Evolutionary conservation across 2,329 filamentous ascomycete genomes (phyloP).

Genomic region (Penicillium sp.): DNA sequence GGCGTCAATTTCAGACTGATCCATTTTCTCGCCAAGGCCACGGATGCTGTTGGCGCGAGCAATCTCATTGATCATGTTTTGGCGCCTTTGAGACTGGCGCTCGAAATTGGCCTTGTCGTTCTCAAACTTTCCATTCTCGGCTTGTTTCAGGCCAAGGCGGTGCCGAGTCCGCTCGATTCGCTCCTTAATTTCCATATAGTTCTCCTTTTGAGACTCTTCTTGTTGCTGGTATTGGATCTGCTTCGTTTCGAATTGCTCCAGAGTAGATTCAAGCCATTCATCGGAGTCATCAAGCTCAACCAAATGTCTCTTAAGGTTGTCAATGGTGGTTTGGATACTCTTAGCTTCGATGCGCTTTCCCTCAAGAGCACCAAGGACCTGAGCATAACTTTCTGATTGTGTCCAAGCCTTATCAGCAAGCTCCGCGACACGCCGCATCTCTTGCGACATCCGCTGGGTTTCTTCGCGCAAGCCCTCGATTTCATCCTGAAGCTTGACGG

Average conservation of each 20-base stretch:
- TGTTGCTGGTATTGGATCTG: conserved; percentile 66
- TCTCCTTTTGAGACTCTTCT: conserved; percentile 60
- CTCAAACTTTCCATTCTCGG: conserved; percentile 67
- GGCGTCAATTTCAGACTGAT: conserved; percentile 68
- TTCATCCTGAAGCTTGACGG: conserved; percentile 62
- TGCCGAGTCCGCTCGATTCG: conserved; percentile 51
- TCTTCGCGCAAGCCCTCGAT: conserved; percentile 59
- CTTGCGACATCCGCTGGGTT: conserved; percentile 58
- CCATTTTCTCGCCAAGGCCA: conserved; percentile 77
- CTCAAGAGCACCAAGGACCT: conserved; percentile 71
- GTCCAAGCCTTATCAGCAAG: conserved; percentile 67
- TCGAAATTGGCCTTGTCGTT: conserved; percentile 88
- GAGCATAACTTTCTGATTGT: conserved; percentile 70
- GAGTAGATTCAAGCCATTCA: conserved; percentile 66
- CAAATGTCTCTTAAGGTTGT: conserved; percentile 69
- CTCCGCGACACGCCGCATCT: conserved; percentile 45
- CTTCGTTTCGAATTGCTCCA: conserved; percentile 75
- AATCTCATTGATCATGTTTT: conserved; percentile 73
- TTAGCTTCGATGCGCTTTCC: conserved; percentile 73
- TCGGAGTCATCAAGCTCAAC: conserved; percentile 78
- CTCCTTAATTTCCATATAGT: conserved; percentile 64
- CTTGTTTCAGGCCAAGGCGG: conserved; percentile 42
- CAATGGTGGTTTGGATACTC: conserved; percentile 68
- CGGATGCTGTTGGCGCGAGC: conserved; percentile 76
- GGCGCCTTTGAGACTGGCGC: conserved; percentile 69